Evolutionary conservation across 2,329 filamentous ascomycete genomes (phyloP), one percentile per base, ranked within the genome.

Genomic region (Albifimbria verrucaria): DNA sequence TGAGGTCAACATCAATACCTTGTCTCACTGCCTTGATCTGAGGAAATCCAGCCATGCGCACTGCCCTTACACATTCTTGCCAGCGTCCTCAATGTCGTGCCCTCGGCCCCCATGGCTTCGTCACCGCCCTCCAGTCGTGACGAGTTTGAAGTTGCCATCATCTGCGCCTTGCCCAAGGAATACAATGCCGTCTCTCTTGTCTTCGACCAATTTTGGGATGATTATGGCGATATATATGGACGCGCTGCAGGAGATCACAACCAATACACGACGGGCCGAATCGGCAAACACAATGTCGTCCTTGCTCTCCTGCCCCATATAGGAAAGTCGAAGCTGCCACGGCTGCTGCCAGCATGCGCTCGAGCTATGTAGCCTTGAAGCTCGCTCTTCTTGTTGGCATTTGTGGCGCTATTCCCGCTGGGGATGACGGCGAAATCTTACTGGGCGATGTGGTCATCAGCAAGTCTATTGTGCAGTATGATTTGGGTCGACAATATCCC

Each of bases 371-470:
- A 1, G 52, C 55, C 9, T 46, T 77, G 15, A 61, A 58, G 28
- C 55, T 73, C 1, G 68, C 59, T 2, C 48, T 76, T 1, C 42
- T 76, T 2, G 70, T 72, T 3, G 73, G 73, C 1, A 59, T 76
- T 1, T 75, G 72, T 50, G 73, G 71, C 6, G 71, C 65, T 12
- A 59, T 66, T 6, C 70, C 72, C 1, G 24, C 39, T 9, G n/a
- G 23, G 3, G 20, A 15, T 32, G 51, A 48, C 2, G 26, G 45
- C 2, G 62, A 67, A 47, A 59, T 64, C 12, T 21, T 67, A 4
- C 57, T 71, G 0, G 67, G 69, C 7, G 66, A 72, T 45, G 64
- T 72, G 0, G 53, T 70, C 7, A 59, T 71, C 22, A 67, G 66
- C 48, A 62, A 57, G 1, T 52, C 47, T 1, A 39, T 71, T 20